A percentile compares a stretch with the other conserved stretches of the same genome.
Conservation (phyloP, 768 basidiomycete genomes). For the Mycena indigotica region DNA sequence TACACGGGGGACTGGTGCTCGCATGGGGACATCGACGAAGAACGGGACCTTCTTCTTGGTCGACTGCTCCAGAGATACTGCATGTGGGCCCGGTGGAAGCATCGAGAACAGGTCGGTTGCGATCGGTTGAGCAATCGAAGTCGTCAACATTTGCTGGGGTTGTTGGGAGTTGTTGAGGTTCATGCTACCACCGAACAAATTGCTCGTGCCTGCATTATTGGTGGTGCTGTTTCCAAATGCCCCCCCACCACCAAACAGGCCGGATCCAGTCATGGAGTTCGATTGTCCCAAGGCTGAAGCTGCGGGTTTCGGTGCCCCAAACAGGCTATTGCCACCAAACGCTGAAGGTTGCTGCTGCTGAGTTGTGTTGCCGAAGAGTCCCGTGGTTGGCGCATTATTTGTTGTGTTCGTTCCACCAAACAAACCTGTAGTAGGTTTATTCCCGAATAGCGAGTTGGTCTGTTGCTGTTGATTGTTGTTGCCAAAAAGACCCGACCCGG, state of each 20-base stretch:
- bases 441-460: slow-evolving; percentile 35
- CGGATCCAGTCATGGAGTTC: slow-evolving; percentile 39
- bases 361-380: slow-evolving; percentile 52
- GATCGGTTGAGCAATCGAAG: slow-evolving; percentile 88
- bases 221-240: slow-evolving; percentile 44
- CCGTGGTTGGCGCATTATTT: slow-evolving; percentile 29
- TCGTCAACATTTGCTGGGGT: slow-evolving; percentile 65
- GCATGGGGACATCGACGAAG: slow-evolving; percentile 74
- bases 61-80: slow-evolving; percentile 57
- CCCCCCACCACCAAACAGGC: slow-evolving; percentile 34
- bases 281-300: slow-evolving; percentile 50
- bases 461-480: slow-evolving; percentile 38
- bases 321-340: slow-evolving; percentile 51
- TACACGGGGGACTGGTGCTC: slow-evolving; percentile 69
- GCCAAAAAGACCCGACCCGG: slow-evolving; percentile 37
- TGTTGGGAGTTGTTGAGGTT: slow-evolving; percentile 43
- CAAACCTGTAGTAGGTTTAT: slow-evolving; percentile 41
- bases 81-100: slow-evolving; percentile 72
- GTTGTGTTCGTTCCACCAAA: slow-evolving; percentile 34
- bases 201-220: slow-evolving; percentile 27
- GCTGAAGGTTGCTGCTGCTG: slow-evolving; percentile 40
- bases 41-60: slow-evolving; percentile 78
- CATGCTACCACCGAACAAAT: neutral
- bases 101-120: slow-evolving; percentile 70
- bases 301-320: slow-evolving; percentile 41